phyloP scores from a whole-genome alignment of 306 rosid species.

The Argentina anserina region DNA sequence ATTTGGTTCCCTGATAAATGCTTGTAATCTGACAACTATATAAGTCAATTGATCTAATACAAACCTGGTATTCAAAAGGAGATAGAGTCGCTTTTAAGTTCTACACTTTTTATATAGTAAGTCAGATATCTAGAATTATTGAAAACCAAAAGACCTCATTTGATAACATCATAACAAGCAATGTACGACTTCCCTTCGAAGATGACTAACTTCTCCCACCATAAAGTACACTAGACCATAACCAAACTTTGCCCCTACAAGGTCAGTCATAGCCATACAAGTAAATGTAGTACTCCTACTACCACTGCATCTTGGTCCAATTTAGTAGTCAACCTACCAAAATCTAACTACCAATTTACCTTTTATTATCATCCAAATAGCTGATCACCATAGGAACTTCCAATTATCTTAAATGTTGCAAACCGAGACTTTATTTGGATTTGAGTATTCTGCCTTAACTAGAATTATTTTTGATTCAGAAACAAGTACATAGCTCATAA shows the following conservation, averaged over 20 bases:
- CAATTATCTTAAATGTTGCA: background rate
- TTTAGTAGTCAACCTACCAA: background rate
- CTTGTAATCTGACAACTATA: background rate
- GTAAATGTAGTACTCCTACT: background rate
- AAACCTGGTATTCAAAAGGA: background rate
- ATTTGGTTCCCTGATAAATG: background rate
- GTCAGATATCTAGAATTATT: background rate
- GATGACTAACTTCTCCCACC: conserved; percentile 2
- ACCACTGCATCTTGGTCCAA: background rate
- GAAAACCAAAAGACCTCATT: background rate
- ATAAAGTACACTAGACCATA: background rate
- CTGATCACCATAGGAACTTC: background rate
- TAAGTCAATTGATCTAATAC: background rate
- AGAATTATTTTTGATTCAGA: background rate
- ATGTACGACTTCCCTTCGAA: background rate
- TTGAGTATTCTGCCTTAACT: background rate
- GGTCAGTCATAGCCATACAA: background rate
- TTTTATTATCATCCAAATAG: background rate
- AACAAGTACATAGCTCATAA: background rate
- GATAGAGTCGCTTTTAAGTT: background rate
- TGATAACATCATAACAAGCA: background rate
- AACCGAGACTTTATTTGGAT: background rate
- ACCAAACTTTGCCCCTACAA: background rate
- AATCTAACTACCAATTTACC: background rate
- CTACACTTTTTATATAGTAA: background rate